phyloP scores from a whole-genome alignment of 192 early-diverging fungal species.

The Neocallimastix lanati region DNA sequence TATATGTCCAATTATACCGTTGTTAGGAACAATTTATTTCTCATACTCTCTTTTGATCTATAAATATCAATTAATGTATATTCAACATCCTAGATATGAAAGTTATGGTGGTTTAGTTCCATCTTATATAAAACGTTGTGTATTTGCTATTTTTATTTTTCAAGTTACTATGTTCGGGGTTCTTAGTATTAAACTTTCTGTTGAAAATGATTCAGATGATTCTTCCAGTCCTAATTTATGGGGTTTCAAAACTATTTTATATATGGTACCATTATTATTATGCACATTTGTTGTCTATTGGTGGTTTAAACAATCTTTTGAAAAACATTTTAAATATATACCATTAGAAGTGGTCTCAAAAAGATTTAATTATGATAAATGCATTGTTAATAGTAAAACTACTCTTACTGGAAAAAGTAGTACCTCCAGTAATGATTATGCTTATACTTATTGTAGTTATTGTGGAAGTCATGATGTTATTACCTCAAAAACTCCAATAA shows the following conservation, averaged over 20 bases:
- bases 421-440: not conserved
- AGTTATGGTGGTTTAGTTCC: slow-evolving; percentile 28
- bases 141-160: slow-evolving; percentile 37
- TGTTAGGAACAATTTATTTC: slow-evolving; percentile 50
- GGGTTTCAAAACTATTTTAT: not conserved
- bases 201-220: not conserved
- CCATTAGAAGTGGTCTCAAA: not conserved
- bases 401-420: not conserved
- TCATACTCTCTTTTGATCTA: slow-evolving; percentile 36
- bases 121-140: slow-evolving; percentile 26
- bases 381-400: not conserved
- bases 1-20: slow-evolving; percentile 47
- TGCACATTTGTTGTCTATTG: not conserved
- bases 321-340: not conserved
- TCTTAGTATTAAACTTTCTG: slow-evolving; percentile 17
- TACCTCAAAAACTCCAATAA: not conserved
- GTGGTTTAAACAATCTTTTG: not conserved
- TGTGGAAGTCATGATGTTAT: not conserved
- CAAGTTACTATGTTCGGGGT: slow-evolving; percentile 33
- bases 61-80: slow-evolving; percentile 59
- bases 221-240: not conserved
- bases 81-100: slow-evolving; percentile 23
- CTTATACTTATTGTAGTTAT: not conserved
- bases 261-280: not conserved
- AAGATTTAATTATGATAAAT: not conserved